Evolutionary conservation across 2,329 filamentous ascomycete species (phyloP).

Genomic region (Ambrosiella cleistominuta): DNA sequence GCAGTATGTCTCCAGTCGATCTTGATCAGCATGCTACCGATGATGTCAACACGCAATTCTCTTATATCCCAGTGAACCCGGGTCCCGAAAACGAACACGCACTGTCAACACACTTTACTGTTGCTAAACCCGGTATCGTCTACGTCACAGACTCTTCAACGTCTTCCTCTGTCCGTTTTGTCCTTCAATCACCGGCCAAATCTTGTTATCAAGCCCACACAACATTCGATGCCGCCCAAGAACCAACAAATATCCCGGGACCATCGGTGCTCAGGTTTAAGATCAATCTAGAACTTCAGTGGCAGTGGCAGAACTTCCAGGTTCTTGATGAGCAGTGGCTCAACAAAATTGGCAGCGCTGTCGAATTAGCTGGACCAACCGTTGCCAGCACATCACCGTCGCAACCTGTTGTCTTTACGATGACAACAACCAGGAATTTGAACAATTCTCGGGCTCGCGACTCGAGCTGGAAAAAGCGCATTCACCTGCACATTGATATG

Average conservation of each 20-base stretch:
- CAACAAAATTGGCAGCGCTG: conserved; percentile 6
- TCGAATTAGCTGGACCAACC: neutral
- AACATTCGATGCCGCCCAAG: neutral
- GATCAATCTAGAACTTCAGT: conserved; percentile 8
- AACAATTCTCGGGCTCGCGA: neutral
- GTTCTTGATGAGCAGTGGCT: conserved; percentile 10
- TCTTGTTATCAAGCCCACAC: neutral
- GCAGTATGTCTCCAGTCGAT: neutral
- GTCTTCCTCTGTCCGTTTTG: neutral
- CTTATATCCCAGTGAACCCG: neutral
- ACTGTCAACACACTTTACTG: conserved; percentile 1
- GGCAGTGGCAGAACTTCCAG: conserved; percentile 10
- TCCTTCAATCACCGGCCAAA: conserved; percentile 1
- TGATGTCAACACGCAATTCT: neutral
- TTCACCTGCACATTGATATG: neutral
- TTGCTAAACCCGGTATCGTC: conserved; percentile 1
- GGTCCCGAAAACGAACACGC: neutral
- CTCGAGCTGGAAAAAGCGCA: neutral
- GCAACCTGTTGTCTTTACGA: neutral
- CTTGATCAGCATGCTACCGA: neutral
- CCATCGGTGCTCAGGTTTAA: conserved; percentile 3
- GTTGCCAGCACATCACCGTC: neutral
- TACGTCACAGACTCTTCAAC: conserved; percentile 4
- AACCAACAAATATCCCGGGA: neutral
- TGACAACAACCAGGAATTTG: neutral